phyloP scores from a whole-genome alignment of 2,329 filamentous ascomycete species.

The Fusarium foetens region DNA sequence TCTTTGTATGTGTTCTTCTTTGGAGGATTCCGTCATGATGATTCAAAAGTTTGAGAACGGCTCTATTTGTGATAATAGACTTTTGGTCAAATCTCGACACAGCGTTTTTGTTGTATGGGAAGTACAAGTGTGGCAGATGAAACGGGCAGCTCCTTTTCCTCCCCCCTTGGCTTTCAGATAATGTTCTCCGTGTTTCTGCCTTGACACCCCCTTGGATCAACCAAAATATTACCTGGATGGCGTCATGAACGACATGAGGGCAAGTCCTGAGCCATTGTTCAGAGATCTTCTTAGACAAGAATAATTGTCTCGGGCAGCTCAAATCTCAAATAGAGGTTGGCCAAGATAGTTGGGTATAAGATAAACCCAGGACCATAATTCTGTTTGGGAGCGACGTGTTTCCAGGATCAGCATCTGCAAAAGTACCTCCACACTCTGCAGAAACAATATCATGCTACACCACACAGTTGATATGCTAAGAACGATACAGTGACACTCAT shows the following conservation, averaged over 20 bases:
- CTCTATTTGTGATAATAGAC: not conserved
- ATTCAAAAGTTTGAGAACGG: not conserved
- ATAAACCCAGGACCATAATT: not conserved
- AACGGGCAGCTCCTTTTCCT: not conserved
- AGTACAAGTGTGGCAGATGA: not conserved
- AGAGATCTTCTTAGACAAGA: not conserved
- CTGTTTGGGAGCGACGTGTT: not conserved
- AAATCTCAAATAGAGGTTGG: not conserved
- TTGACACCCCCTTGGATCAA: not conserved
- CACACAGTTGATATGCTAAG: not conserved
- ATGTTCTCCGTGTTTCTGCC: not conserved
- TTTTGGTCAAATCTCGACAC: not conserved
- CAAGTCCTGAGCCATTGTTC: not conserved
- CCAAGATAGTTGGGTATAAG: not conserved
- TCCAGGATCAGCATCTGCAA: not conserved
- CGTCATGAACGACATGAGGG: not conserved
- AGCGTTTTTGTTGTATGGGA: not conserved
- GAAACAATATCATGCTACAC: not conserved
- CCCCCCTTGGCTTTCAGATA: not conserved
- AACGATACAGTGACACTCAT: not conserved
- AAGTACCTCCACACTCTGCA: not conserved
- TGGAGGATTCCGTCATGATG: not conserved
- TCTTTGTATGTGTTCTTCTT: conserved; percentile 19
- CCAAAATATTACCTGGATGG: not conserved
- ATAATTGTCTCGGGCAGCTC: not conserved